Evolutionary conservation across 805 yeast genomes (phyloP).

Genomic region (Myxozyma lipomycoides): DNA sequence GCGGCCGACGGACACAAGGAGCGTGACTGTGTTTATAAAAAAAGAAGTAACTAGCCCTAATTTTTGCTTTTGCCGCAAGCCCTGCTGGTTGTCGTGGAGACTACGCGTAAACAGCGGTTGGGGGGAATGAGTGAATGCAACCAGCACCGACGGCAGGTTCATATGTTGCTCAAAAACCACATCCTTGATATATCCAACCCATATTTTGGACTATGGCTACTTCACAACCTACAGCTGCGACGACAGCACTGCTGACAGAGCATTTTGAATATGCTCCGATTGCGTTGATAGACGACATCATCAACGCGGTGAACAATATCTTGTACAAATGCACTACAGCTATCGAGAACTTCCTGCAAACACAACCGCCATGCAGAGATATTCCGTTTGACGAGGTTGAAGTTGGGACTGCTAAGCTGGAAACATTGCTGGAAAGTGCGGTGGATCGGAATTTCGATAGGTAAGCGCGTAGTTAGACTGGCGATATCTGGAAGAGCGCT

Average conservation of each 20-base stretch:
- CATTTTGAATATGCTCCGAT: slow-evolving; percentile 84
- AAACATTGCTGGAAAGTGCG: slow-evolving; percentile 65
- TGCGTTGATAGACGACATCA: slow-evolving; percentile 77
- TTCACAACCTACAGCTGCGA: slow-evolving; percentile 19
- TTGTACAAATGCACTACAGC: slow-evolving; percentile 79
- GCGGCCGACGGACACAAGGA: no score
- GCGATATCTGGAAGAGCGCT: no score
- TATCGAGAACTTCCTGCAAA: slow-evolving; percentile 59
- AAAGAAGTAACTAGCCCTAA: no score
- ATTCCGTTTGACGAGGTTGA: slow-evolving; percentile 42
- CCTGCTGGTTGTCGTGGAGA: slow-evolving; percentile 4
- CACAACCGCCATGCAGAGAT: slow-evolving; percentile 36
- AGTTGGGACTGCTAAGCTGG: slow-evolving; percentile 76
- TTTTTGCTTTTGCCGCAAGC: background rate
- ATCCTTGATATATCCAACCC: no score
- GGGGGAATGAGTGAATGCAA: no score
- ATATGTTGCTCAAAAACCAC: no score
- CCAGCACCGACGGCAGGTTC: no score
- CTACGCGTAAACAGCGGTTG: slow-evolving; percentile 2
- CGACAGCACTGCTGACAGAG: slow-evolving; percentile 65
- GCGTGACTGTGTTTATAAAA: no score
- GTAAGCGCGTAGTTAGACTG: slow-evolving; percentile 5
- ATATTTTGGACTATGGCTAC: slow-evolving; percentile 12
- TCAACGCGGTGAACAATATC: slow-evolving; percentile 79
- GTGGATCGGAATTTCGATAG: slow-evolving; percentile 82